These are phyloP conservation scores for Blastobotrys proliferans DNA, from an alignment of 1,139 yeast genomes.

Conservation along the genomic window DNA sequence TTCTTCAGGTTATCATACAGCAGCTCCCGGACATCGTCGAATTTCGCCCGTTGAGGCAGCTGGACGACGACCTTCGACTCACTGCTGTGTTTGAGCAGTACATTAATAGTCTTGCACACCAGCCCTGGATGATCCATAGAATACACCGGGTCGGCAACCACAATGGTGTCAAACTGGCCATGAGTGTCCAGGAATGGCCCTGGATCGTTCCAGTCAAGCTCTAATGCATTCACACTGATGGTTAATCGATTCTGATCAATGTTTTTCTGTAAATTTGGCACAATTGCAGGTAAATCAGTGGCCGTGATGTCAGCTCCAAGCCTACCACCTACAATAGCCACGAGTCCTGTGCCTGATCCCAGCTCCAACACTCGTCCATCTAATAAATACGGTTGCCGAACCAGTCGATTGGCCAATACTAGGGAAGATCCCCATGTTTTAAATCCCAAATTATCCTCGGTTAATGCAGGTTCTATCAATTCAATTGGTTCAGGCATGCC, in stretches of 20 bases:
- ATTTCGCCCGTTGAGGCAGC: conserved; percentile 68
- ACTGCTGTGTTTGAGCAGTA: conserved; percentile 34
- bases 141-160: conserved; percentile 86
- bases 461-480: conserved; percentile 78
- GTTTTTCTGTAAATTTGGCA: conserved; percentile 61
- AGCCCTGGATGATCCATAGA: conserved; percentile 74
- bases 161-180: conserved; percentile 50
- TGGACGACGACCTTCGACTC: conserved; percentile 53
- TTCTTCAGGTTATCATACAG: conserved; percentile 54
- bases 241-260: conserved; percentile 43
- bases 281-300: conserved; percentile 78
- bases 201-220: conserved; percentile 77
- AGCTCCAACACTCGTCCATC: conserved; percentile 52
- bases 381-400: conserved; percentile 27
- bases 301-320: conserved; percentile 51
- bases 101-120: conserved; percentile 55
- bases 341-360: conserved; percentile 93
- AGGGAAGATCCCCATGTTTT: conserved; percentile 96
- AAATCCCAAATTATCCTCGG: conserved; percentile 81
- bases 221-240: conserved; percentile 38
- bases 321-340: conserved; percentile 60
- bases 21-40: conserved; percentile 55
- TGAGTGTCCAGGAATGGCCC: conserved; percentile 31
- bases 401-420: conserved; percentile 56
- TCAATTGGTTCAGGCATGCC: conserved; percentile 30